phyloP scores from a whole-genome alignment of 2,329 filamentous ascomycete genomes.

The Pseudocercospora musae region DNA sequence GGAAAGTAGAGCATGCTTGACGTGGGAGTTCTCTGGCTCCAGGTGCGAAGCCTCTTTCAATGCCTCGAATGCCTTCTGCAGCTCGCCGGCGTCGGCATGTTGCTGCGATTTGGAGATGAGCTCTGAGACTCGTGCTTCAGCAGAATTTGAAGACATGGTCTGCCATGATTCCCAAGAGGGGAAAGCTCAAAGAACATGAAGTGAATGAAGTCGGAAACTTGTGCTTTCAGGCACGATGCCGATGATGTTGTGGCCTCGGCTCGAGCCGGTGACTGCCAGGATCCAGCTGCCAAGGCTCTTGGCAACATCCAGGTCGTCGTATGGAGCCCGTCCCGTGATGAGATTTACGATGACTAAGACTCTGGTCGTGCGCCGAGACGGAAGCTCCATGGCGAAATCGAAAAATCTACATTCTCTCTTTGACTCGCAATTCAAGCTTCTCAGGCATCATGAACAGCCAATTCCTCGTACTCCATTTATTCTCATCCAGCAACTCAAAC shows the following conservation, averaged over 20 bases:
- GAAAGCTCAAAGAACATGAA: not conserved
- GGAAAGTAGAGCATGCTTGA: constrained; percentile 42
- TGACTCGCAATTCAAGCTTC: too few species aligned
- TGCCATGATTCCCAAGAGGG: constrained; percentile 22
- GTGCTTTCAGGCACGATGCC: not conserved
- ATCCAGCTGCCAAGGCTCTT: not conserved
- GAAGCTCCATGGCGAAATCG: too few species aligned
- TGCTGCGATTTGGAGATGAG: constrained; percentile 27
- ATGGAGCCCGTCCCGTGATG: too few species aligned
- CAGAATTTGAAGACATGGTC: constrained; percentile 22
- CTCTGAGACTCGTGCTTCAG: constrained; percentile 22
- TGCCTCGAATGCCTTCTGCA: constrained; percentile 41
- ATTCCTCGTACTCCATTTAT: not conserved
- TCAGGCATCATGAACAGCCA: not conserved
- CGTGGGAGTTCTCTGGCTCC: constrained; percentile 39
- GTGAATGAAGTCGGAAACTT: not conserved
- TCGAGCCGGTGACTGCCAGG: not conserved
- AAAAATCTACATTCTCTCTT: too few species aligned
- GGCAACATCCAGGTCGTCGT: too few species aligned
- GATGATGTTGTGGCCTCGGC: not conserved
- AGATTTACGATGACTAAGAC: too few species aligned
- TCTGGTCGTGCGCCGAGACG: too few species aligned
- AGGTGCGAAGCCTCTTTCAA: constrained; percentile 46
- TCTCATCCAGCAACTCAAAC: not conserved
- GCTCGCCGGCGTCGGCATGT: constrained; percentile 27